A percentile compares a stretch with the other conserved stretches of the same genome.
phyloP scores from a whole-genome alignment of 805 yeast species.

The Candida verbasci region DNA sequence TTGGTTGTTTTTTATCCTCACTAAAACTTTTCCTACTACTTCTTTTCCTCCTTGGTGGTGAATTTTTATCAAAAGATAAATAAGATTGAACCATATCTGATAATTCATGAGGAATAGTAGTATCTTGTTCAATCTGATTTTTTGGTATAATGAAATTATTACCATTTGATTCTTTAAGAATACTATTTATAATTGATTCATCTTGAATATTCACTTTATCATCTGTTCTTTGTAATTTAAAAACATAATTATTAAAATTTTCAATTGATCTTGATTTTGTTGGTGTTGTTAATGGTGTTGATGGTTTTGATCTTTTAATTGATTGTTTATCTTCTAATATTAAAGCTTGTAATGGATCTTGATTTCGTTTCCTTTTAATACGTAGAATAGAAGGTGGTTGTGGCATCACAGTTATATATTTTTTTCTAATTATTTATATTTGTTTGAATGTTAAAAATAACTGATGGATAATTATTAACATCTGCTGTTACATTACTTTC shows the following conservation, averaged over 20 bases:
- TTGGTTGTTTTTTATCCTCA: not conserved
- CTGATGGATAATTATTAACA: conserved; percentile 55
- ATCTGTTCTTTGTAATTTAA: conserved; percentile 35
- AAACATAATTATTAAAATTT: conserved; percentile 20
- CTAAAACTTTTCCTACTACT: conserved; percentile 2
- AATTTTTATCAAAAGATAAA: conserved; percentile 29
- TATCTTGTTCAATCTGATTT: conserved; percentile 27
- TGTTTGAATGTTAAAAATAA: conserved; percentile 71
- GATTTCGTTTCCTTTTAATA: conserved; percentile 80
- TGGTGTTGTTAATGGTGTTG: conserved; percentile 34
- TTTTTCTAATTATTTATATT: conserved; percentile 26
- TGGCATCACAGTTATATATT: not conserved
- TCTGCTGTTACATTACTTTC: conserved; percentile 65
- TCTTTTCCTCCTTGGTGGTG: conserved; percentile 13
- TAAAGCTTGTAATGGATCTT: conserved; percentile 85
- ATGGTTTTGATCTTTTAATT: conserved; percentile 40
- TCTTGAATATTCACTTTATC: conserved; percentile 13
- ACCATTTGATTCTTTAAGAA: conserved; percentile 21
- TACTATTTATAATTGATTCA: conserved; percentile 19
- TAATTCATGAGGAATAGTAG: conserved; percentile 52
- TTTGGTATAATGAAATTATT: conserved; percentile 35
- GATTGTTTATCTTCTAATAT: conserved; percentile 37
- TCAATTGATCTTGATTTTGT: conserved; percentile 17
- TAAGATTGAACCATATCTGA: conserved; percentile 71
- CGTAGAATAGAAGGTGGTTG: conserved; percentile 63